Conservation (phyloP, 164 flowering plant genomes). For the Macadamia integrifolia region DNA sequence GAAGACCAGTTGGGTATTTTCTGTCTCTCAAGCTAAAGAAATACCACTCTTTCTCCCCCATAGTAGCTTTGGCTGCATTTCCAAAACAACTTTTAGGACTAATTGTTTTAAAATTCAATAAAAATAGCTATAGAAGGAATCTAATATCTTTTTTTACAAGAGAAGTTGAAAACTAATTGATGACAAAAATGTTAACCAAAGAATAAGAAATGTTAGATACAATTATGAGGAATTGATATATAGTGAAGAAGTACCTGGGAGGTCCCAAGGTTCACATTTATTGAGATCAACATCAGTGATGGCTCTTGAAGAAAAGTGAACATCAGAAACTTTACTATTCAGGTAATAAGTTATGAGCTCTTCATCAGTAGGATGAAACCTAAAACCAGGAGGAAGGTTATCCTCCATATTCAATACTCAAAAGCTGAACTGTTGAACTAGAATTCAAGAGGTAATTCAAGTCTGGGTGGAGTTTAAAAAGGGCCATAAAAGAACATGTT, state of each 20-base stretch:
- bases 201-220: neutral
- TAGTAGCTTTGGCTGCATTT: constrained; percentile 58
- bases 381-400: constrained; percentile 84
- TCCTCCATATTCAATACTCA: constrained; percentile 35
- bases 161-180: neutral
- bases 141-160: too few relatives aligned
- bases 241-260: constrained; percentile 48
- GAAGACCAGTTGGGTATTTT: constrained; percentile 87
- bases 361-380: constrained; percentile 89
- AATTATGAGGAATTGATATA: neutral
- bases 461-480: too few relatives aligned
- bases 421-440: too few relatives aligned
- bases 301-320: constrained; percentile 45
- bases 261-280: constrained; percentile 89
- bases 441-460: too few relatives aligned
- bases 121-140: neutral
- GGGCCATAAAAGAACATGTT: neutral
- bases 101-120: neutral
- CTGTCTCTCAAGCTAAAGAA: constrained; percentile 81
- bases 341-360: constrained; percentile 79
- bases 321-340: constrained; percentile 57
- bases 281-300: constrained; percentile 74
- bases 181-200: neutral
- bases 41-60: constrained; percentile 97
- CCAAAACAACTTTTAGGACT: neutral